phyloP scores from a whole-genome alignment of 805 yeast genomes.

The Candida peoriensis region DNA sequence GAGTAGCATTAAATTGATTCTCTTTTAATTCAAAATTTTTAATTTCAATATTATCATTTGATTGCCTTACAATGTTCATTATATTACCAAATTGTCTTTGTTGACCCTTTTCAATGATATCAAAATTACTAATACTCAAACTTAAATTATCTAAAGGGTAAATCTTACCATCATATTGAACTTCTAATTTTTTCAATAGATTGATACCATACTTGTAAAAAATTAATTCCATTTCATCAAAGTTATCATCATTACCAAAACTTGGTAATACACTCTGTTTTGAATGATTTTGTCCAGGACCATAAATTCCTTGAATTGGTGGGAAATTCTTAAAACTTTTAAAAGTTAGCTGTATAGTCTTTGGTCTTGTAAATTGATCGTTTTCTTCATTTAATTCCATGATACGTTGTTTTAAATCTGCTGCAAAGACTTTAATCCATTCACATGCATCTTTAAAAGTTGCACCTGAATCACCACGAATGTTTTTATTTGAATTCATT shows the following conservation, averaged over 20 bases:
- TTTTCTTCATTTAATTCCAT: slow-evolving; percentile 69
- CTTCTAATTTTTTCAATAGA: slow-evolving; percentile 37
- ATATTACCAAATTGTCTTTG: too few relatives aligned
- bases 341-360: slow-evolving; percentile 38
- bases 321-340: slow-evolving; percentile 22
- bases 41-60: too few relatives aligned
- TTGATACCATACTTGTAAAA: slow-evolving; percentile 31
- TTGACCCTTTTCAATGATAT: slow-evolving; percentile 21
- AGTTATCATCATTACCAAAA: too few relatives aligned
- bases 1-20: too few relatives aligned
- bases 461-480: slow-evolving; percentile 50
- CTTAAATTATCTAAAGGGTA: slow-evolving; percentile 49
- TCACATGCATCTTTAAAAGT: slow-evolving; percentile 46
- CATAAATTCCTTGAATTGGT: too few relatives aligned
- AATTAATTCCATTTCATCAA: slow-evolving; percentile 19
- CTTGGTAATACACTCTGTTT: slow-evolving; percentile 29
- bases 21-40: too few relatives aligned
- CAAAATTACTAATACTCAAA: slow-evolving; percentile 51
- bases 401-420: slow-evolving; percentile 68
- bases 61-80: too few relatives aligned
- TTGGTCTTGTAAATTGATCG: slow-evolving; percentile 35
- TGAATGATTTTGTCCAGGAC: slow-evolving; percentile 26
- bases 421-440: slow-evolving; percentile 82
- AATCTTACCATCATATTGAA: slow-evolving; percentile 23
- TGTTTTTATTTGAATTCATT: slow-evolving; percentile 86